Conservation (phyloP, 1,284 basidiomycete genomes). For the Stygiomarasmius scandens region DNA sequence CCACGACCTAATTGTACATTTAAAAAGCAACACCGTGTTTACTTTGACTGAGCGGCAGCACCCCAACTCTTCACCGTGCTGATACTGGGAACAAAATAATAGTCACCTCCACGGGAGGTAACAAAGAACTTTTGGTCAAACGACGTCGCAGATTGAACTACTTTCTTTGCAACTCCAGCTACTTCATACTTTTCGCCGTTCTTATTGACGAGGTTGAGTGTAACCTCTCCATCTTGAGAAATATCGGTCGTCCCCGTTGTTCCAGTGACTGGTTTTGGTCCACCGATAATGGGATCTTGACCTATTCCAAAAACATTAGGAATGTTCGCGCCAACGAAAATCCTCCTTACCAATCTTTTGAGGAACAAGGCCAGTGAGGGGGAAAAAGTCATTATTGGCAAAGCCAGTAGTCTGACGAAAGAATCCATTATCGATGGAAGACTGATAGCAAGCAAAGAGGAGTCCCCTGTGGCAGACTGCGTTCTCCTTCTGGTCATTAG, state of each 20-base stretch:
- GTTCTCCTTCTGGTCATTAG: background rate
- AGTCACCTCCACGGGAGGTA: slow-evolving; percentile 2
- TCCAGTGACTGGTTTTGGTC: background rate
- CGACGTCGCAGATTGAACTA: background rate
- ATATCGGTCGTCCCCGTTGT: background rate
- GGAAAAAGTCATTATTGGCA: slow-evolving; percentile 28
- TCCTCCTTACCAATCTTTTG: slow-evolving; percentile 17
- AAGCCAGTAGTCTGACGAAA: slow-evolving; percentile 25
- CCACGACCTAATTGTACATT: no score
- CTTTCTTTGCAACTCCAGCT: background rate
- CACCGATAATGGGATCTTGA: slow-evolving; percentile 25
- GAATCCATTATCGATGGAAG: slow-evolving; percentile 31
- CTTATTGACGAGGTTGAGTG: background rate
- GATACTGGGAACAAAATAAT: slow-evolving; percentile 1
- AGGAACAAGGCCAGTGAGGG: slow-evolving; percentile 18
- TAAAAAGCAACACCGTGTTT: no score
- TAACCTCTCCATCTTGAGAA: background rate
- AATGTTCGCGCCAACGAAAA: background rate
- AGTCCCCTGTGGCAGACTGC: slow-evolving; percentile 23
- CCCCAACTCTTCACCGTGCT: background rate
- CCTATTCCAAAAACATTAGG: slow-evolving; percentile 13
- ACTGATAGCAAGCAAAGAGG: slow-evolving; percentile 32
- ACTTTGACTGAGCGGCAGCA: no score
- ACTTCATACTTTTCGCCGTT: background rate
- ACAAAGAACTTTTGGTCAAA: slow-evolving; percentile 4